phyloP scores from a whole-genome alignment of 2,329 filamentous ascomycete genomes.

The Pseudocercospora pini-densiflorae region DNA sequence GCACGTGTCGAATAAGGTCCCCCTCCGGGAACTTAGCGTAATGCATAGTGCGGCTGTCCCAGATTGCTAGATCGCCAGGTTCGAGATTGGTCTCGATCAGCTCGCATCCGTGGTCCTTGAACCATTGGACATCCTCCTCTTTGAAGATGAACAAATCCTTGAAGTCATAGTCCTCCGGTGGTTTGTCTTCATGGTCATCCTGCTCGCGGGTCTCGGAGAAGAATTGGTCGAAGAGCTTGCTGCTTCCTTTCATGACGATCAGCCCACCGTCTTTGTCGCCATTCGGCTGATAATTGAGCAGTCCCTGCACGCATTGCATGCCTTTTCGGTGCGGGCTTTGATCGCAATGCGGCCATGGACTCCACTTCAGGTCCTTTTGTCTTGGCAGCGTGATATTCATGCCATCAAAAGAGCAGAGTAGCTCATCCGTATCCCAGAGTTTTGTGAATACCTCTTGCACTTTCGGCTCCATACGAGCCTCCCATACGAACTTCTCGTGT shows the following conservation, averaged over 20 bases:
- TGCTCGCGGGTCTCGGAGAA: constrained; percentile 44
- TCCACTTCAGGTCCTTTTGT: constrained; percentile 45
- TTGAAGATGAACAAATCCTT: constrained; percentile 51
- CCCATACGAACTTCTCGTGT: constrained; percentile 53
- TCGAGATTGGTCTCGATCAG: constrained; percentile 29
- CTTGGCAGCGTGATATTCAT: constrained; percentile 52
- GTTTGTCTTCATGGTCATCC: constrained; percentile 39
- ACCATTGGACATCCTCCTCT: constrained; percentile 39
- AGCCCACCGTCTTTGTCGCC: constrained; percentile 54
- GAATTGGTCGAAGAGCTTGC: constrained; percentile 51
- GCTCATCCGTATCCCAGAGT: constrained; percentile 45
- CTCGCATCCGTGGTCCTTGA: constrained; percentile 29
- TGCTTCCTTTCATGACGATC: constrained; percentile 50
- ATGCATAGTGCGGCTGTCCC: constrained; percentile 50
- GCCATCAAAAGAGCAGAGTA: constrained; percentile 40
- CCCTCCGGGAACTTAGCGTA: constrained; percentile 43
- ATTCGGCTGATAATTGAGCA: constrained; percentile 51
- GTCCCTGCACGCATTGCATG: constrained; percentile 49
- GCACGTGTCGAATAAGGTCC: constrained; percentile 35
- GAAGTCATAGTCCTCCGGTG: constrained; percentile 40
- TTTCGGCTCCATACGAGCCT: constrained; percentile 47
- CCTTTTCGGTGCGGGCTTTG: constrained; percentile 49
- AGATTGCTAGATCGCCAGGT: constrained; percentile 31
- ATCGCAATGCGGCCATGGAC: constrained; percentile 53
- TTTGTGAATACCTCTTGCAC: constrained; percentile 49